These are phyloP conservation scores for Auxenochlorella protothecoides DNA, from an alignment of 139 green algal species.

Conservation along the genomic window DNA sequence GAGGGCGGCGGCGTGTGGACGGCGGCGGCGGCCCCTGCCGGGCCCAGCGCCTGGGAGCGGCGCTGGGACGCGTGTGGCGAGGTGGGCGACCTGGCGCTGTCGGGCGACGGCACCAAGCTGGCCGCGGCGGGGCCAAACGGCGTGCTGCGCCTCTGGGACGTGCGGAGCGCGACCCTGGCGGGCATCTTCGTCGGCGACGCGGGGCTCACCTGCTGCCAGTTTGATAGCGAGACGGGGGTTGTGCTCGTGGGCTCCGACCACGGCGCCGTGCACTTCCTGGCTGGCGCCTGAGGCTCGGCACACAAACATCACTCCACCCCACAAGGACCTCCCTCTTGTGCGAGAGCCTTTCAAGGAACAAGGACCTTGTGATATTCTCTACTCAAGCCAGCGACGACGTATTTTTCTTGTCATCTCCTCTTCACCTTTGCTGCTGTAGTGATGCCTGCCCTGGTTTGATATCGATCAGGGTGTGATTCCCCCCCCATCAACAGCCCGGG, in stretches of 20 bases:
- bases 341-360: too few relatives aligned
- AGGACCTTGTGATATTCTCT: too few relatives aligned
- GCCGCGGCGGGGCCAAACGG: slow-evolving; percentile 22
- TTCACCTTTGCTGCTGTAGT: too few relatives aligned
- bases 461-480: too few relatives aligned
- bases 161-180: slow-evolving; percentile 10
- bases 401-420: too few relatives aligned
- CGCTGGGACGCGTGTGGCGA: too few relatives aligned
- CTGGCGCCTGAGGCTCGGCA: background rate
- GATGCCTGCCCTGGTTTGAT: too few relatives aligned
- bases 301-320: too few relatives aligned
- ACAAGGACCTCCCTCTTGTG: too few relatives aligned
- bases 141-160: slow-evolving; percentile 23
- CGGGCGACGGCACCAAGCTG: slow-evolving; percentile 20
- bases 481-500: too few relatives aligned
- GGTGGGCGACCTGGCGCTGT: slow-evolving; percentile 11
- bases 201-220: slow-evolving; percentile 32
- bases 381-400: too few relatives aligned
- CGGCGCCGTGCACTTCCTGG: slow-evolving; percentile 58
- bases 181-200: slow-evolving; percentile 51
- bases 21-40: background rate
- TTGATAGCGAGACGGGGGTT: slow-evolving; percentile 23
- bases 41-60: background rate
- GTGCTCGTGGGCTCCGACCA: slow-evolving; percentile 44
- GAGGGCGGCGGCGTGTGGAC: slow-evolving; percentile 1